Percentiles rank a stretch among this genome's conserved stretches.
Evolutionary conservation across 78 protist species (phyloP).

Genomic region (Dictyostelium citrinum): DNA sequence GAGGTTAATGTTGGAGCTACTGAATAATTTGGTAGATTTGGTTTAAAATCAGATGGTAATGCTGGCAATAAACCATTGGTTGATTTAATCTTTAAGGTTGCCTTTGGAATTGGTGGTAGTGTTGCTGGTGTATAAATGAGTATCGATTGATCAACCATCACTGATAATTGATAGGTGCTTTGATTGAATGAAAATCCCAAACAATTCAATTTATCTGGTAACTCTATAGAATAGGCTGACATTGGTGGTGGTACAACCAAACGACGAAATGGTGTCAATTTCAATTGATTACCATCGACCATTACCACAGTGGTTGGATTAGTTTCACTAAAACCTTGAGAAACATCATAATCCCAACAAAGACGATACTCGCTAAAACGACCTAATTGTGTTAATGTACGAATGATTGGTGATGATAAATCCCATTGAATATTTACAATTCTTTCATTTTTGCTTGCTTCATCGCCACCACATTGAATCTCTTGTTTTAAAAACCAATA

Average conservation of each 20-base stretch:
- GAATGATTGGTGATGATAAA: neutral
- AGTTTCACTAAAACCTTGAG: neutral
- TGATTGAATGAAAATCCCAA: constrained; percentile 27
- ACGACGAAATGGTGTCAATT: constrained; percentile 68
- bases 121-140: constrained; percentile 41
- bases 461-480: neutral
- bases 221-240: constrained; percentile 7
- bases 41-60: neutral
- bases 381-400: neutral
- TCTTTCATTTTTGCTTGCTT: neutral
- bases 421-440: constrained; percentile 36
- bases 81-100: neutral
- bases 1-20: neutral
- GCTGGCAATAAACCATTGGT: neutral
- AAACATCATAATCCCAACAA: constrained; percentile 61
- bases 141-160: neutral
- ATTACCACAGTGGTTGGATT: constrained; percentile 58
- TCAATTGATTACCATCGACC: constrained; percentile 63
- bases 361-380: constrained; percentile 13
- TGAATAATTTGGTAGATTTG: constrained; percentile 25
- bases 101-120: constrained; percentile 16
- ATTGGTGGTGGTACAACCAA: constrained; percentile 87
- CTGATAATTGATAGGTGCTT: neutral
- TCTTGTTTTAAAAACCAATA: constrained; percentile 78
- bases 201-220: neutral